phyloP scores from a whole-genome alignment of 176 grass and related monocot genomes.

The Alloteropsis semialata region DNA sequence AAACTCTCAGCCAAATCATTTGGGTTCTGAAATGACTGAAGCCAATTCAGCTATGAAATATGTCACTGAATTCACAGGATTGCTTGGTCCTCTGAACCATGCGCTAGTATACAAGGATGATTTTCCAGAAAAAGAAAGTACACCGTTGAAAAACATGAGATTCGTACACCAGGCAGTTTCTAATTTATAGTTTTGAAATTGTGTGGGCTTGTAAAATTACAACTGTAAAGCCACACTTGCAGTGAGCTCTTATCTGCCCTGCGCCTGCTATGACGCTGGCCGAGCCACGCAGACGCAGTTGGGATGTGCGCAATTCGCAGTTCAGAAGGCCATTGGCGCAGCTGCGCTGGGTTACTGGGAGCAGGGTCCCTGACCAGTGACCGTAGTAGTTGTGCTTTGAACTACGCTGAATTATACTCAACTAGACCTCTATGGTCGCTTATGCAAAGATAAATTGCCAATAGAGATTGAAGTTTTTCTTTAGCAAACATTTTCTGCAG shows the following conservation, averaged over 20 bases:
- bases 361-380: neutral
- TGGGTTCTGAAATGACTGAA: neutral
- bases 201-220: neutral
- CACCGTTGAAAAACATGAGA: neutral
- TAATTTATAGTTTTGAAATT: neutral
- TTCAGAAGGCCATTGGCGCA: neutral
- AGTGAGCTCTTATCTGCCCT: too few relatives aligned
- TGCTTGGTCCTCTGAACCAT: neutral
- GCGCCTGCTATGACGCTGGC: too few relatives aligned
- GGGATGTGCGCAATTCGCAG: neutral
- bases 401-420: neutral
- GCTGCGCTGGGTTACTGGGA: neutral
- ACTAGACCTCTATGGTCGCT: neutral
- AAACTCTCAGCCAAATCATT: neutral
- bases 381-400: neutral
- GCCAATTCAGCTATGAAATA: neutral
- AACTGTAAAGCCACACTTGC: too few relatives aligned
- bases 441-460: neutral
- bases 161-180: neutral
- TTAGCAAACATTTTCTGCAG: too few relatives aligned
- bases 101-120: neutral
- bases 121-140: neutral
- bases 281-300: neutral
- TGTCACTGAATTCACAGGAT: neutral
- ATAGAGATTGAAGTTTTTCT: too few relatives aligned